These are phyloP conservation scores for Kuraishia cidri DNA, from an alignment of 805 yeast genomes.

Conservation along the genomic window DNA sequence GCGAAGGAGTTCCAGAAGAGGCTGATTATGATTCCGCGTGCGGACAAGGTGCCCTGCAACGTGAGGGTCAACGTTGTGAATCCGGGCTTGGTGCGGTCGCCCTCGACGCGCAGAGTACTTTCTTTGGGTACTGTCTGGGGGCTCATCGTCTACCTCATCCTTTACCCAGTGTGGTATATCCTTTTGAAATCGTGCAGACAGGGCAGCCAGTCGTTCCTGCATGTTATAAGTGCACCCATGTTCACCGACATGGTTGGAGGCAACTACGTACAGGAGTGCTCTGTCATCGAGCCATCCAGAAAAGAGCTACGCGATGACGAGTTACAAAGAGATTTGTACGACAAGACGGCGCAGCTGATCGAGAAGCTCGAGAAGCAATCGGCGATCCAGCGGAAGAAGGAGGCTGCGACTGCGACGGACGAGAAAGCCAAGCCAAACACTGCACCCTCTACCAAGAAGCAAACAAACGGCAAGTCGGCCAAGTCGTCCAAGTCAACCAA, in stretches of 20 bases:
- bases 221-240: constrained; percentile 66
- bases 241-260: constrained; percentile 57
- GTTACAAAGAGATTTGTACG: constrained; percentile 52
- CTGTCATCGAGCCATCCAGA: constrained; percentile 38
- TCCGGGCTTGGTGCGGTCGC: constrained; percentile 89
- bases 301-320: constrained; percentile 52
- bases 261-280: constrained; percentile 66
- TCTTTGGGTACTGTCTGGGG: constrained; percentile 66
- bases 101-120: constrained; percentile 70
- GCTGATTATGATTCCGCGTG: constrained; percentile 47
- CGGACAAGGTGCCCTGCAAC: constrained; percentile 64
- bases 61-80: constrained; percentile 70
- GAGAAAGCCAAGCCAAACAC: constrained; percentile 1
- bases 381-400: constrained; percentile 25
- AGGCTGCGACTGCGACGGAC: background rate
- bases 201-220: constrained; percentile 75
- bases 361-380: constrained; percentile 57
- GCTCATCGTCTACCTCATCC: constrained; percentile 45
- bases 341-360: constrained; percentile 50
- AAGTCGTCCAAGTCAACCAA: too few species aligned
- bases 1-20: constrained; percentile 73
- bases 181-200: constrained; percentile 65
- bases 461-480: too few species aligned
- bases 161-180: constrained; percentile 80
- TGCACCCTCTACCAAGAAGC: too few species aligned